Base-by-base conservation (phyloP, 176 grass and related monocot species). In the Juncus effusus region DNA sequence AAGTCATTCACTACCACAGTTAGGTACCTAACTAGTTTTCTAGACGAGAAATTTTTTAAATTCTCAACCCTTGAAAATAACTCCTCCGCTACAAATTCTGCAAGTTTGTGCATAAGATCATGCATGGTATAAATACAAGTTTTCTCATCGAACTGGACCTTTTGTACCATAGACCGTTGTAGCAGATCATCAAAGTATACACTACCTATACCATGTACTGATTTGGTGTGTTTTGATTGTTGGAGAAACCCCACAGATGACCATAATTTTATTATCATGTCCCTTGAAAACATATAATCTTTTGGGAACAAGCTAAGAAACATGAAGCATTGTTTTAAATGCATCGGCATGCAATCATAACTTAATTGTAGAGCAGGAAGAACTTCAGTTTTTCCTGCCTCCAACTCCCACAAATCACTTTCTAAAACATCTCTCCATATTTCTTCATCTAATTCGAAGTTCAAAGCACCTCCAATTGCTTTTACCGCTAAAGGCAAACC, bases 401-500 rank as follows among this genome's bases (percentile, higher is more conserved):
- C 11, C 14, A 77, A 28, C 15, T 61, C 54, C 74, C 80, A 83
- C 4, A 77, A 44, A 16, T 77, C 74, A 54, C 60, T 77, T 51
- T 77, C 51, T 14, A 62, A 39, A 8, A 77, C 35, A 6, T 8
- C 60, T 10, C 16, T 37, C 66, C 80, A 73, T 10, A 45, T 62
- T 39, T 16, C 53, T 58, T 64, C 50, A 12, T 56, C 1, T 38
- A 12, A 16, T 59, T 73, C 80, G 3, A 59, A 77, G 2, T 53
- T 54, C 2, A 83, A 40, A 5, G 54, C 3, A 62, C 67, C 51
- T 2, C 67, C 80, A 28, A 83, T 16, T 56, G 64, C 51, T 67
- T 12, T 73, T 2, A 77, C 36, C 3, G 60, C 80, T 50, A 78
- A 61, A 5, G 80, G 80, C 45, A 83, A 53, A 3, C 80, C 80